phyloP scores from a whole-genome alignment of 2,329 filamentous ascomycete species.

The Microdochium trichocladiopsis region DNA sequence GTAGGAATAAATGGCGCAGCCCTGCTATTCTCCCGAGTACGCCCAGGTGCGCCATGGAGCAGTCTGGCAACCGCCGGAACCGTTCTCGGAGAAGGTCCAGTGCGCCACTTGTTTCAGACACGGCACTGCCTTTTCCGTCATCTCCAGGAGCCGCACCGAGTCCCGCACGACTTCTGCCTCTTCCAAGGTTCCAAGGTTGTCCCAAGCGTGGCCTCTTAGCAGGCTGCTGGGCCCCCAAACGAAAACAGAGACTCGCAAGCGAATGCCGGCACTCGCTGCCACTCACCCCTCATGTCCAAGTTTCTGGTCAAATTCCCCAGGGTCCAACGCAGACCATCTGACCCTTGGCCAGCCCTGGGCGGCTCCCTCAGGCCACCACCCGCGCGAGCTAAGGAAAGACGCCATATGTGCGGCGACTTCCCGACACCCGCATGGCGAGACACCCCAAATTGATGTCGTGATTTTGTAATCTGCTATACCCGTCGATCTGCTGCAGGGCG shows the following conservation, averaged over 20 bases:
- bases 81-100: background rate
- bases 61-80: background rate
- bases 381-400: background rate
- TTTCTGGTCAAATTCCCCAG: no score
- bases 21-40: background rate
- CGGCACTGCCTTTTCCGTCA: background rate
- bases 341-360: no score
- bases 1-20: background rate
- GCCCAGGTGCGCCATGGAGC: no score
- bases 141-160: background rate
- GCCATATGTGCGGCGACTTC: background rate
- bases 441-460: background rate
- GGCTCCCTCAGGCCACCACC: no score
- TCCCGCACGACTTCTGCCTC: background rate
- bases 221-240: no score
- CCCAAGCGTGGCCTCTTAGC: no score
- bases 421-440: slow-evolving; percentile 1
- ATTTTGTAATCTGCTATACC: background rate
- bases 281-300: no score
- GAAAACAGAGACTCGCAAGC: no score
- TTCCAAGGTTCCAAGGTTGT: no score
- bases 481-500: background rate
- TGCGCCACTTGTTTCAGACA: background rate
- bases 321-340: no score
- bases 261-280: no score